Base-by-base conservation (phyloP, 495 filamentous ascomycete genomes). In the Entonaema liquescens region DNA sequence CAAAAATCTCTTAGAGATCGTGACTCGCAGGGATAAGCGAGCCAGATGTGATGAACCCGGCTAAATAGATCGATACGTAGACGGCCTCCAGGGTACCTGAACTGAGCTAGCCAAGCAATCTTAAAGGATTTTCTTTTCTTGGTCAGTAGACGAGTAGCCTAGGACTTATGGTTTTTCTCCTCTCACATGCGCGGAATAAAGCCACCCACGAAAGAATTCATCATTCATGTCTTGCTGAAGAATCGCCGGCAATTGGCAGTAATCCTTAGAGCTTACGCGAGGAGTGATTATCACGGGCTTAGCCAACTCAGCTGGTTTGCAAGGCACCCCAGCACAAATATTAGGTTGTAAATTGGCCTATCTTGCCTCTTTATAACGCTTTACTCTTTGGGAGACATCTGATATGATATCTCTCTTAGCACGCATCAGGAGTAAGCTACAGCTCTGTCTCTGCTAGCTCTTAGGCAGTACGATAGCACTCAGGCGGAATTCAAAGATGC, bases 371-470 rank as follows among this genome's bases (percentile, higher is more conserved):
- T 5, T 17, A 11, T 19, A 1, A 47, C 23, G 40, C 19, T 47
- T 23, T 21, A 8, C 1, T 44, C 7, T 5, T 21, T 47, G 19
- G 19, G 42, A 47, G 11, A 13, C 6, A 3, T 11, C 19, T 62
- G 54, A 59, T 62, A 50, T 59, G 58, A 71, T 50, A 7, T 36
- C 49, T 62, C 47, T 58, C 62, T 23, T 23, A 21, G 15, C 44
- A 12, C 19, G 23, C 21, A 54, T 35, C 47, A 33, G 55, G 12
- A 56, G 23, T 64, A 68, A 72, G 70, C 70, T 60, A 68, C 70
- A 58, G 42, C 38, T 49, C 67, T 44, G 36, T 49, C 40, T 15
- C 23, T 21, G 35, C 21, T 5, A 25, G 59, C 61, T 63, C 54
- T 25, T 35, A 11, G 23, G 26, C 54, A 3, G 58, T 54, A 21